Conservation (phyloP, 441 rosid genomes). For the Pelargonium cotyledonis region DNA sequence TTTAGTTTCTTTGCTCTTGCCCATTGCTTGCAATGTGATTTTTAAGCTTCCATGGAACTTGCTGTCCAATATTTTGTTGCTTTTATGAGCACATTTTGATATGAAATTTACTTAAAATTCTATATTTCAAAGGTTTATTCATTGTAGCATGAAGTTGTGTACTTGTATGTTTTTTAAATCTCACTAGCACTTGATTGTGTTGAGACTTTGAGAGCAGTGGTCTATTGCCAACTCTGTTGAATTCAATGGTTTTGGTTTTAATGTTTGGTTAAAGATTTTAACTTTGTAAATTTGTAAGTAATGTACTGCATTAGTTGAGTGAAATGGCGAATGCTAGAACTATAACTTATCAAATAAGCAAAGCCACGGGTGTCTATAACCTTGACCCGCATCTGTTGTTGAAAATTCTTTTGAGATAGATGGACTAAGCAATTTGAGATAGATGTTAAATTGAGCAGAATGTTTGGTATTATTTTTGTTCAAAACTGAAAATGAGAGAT, state of each 20-base stretch:
- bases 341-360: neutral
- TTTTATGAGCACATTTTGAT: neutral
- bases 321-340: too few species aligned
- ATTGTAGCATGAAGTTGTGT: neutral
- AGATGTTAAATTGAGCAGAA: neutral
- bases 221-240: neutral
- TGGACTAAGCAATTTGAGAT: neutral
- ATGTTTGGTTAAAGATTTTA: too few species aligned
- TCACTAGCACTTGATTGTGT: neutral
- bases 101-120: neutral
- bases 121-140: neutral
- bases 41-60: neutral
- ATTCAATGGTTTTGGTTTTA: neutral
- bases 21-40: neutral
- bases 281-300: too few species aligned
- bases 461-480: neutral
- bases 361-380: neutral
- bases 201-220: neutral
- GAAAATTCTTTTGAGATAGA: neutral
- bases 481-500: neutral
- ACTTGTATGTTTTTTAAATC: neutral
- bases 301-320: neutral
- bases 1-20: neutral
- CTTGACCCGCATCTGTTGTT: neutral
- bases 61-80: neutral